These are phyloP conservation scores for Fusarium avenaceum DNA, from an alignment of 2,329 filamentous ascomycete genomes.

Conservation along the genomic window DNA sequence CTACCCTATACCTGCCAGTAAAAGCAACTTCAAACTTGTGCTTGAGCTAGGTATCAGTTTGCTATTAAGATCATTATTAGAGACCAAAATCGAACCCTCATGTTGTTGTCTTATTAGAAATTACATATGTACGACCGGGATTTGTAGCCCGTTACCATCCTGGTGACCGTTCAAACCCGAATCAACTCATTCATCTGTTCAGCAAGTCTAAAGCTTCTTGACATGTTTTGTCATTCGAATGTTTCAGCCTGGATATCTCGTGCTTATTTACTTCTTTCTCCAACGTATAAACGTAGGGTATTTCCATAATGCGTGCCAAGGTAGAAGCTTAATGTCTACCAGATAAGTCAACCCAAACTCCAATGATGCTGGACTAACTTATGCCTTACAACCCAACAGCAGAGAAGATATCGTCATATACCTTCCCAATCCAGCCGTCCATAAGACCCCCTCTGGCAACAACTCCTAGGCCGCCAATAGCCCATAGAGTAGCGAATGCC, in stretches of 20 bases:
- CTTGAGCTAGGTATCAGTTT: not conserved
- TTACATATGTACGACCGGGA: not conserved
- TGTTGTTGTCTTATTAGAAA: not conserved
- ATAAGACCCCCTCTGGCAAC: constrained; percentile 79
- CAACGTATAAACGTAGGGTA: constrained; percentile 38
- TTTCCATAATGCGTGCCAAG: constrained; percentile 41
- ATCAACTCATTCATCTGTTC: too few species aligned
- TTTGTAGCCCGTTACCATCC: not conserved
- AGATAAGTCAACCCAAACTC: constrained; percentile 45
- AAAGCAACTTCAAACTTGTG: not conserved
- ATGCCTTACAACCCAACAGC: constrained; percentile 49
- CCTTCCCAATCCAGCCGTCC: constrained; percentile 82
- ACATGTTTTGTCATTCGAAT: not conserved
- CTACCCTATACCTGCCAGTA: constrained; percentile 38
- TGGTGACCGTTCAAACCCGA: not conserved
- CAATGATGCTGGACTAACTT: constrained; percentile 27
- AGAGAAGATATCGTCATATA: constrained; percentile 78
- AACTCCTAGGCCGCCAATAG: constrained; percentile 82
- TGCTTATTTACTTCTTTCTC: constrained; percentile 15
- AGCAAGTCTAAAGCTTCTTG: too few species aligned
- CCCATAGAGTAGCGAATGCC: constrained; percentile 76
- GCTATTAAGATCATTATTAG: not conserved
- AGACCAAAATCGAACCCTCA: not conserved
- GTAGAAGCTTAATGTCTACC: constrained; percentile 36
- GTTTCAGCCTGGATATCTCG: not conserved